Evolutionary conservation across 2,329 filamentous ascomycete genomes (phyloP), one percentile per base, ranked within the genome.

Genomic region (Aspergillus hortae): DNA sequence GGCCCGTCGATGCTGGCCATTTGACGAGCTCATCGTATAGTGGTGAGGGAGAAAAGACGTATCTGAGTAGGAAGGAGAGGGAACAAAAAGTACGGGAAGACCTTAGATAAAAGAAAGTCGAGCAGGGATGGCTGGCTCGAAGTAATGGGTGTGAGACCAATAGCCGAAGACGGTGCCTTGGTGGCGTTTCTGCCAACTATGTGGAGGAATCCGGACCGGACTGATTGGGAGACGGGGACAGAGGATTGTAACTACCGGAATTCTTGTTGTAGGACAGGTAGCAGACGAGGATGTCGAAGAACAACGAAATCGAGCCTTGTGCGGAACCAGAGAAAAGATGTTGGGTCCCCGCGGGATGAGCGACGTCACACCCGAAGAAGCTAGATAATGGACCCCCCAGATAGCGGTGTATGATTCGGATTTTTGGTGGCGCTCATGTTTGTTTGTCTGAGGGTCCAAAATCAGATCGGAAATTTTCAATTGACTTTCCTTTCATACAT

Each of bases 1-100:
- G 38, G 61, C 58, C 50, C 70, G 65, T 56, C 65, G 64, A 58
- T 70, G 72, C 50, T 68, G 68, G 44, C 59, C 66, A 58, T 71
- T 58, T 67, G 68, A 59, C 65, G 70, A 71, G 66, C 63, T 73
- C 73, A 76, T 75, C 52, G 53, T 68, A 54, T 58, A 17, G 21
- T 21, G 25, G 48, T 50, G 30, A 33, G 41, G 12, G 49, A n/a
- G 19, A 52, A 41, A 15, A 9, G 5, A 10, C 14, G n/a, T 10
- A 19, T 6, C 7, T 45, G 48, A 25, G 17, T n/a, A 43, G 14
- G 17, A 43, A 27, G 44, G 17, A 36, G 19, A 23, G 6, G 44
- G 19, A 36, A 52, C 32, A 25, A 23, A 48, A 44, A 32, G 30
- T 14, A 40, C 12, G 27, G 21, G 43, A 43, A 41, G n/a, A 27